Evolutionary conservation across 1,284 basidiomycete genomes (phyloP).

Genomic region (Ganoderma lucidum): DNA sequence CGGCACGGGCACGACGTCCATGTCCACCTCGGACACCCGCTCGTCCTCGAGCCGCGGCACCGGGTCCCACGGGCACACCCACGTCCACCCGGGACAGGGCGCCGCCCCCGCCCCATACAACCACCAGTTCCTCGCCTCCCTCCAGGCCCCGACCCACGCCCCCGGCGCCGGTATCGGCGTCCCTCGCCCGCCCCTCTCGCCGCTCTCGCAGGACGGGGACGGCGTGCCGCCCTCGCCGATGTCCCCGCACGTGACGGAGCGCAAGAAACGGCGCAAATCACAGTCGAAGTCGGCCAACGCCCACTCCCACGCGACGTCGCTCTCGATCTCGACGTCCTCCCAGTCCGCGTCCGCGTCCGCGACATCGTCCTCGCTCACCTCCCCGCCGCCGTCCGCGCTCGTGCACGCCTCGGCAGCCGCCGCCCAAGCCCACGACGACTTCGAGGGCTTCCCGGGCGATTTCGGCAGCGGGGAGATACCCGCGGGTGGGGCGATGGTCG

Average conservation of each 20-base stretch:
- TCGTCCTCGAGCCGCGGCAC: constrained; percentile 58
- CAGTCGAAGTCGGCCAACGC: constrained; percentile 23
- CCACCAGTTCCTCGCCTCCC: constrained; percentile 42
- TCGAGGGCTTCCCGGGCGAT: constrained; percentile 36
- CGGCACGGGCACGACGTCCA: constrained; percentile 39
- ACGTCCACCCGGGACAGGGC: constrained; percentile 20
- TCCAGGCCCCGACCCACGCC: constrained; percentile 6
- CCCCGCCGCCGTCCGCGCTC: constrained; percentile 32
- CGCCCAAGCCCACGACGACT: constrained; percentile 18
- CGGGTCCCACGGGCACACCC: constrained; percentile 49
- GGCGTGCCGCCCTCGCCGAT: constrained; percentile 16
- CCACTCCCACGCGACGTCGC: constrained; percentile 37
- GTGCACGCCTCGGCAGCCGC: constrained; percentile 12
- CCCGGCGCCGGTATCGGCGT: neutral
- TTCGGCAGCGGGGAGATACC: constrained; percentile 15
- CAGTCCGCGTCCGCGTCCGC: constrained; percentile 36
- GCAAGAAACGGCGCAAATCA: constrained; percentile 33
- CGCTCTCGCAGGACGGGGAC: constrained; percentile 15
- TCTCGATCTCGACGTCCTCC: constrained; percentile 27
- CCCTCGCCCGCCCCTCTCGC: constrained; percentile 21
- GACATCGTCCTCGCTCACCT: constrained; percentile 24
- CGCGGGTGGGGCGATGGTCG: constrained; percentile 12
- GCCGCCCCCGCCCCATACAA: constrained; percentile 37
- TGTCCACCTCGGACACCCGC: constrained; percentile 57
- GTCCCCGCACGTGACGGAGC: constrained; percentile 12